Percentiles rank a stretch among this genome's conserved stretches.
These are phyloP conservation scores for Lactarius sanguifluus DNA, from an alignment of 768 basidiomycete genomes.

Conservation along the genomic window DNA sequence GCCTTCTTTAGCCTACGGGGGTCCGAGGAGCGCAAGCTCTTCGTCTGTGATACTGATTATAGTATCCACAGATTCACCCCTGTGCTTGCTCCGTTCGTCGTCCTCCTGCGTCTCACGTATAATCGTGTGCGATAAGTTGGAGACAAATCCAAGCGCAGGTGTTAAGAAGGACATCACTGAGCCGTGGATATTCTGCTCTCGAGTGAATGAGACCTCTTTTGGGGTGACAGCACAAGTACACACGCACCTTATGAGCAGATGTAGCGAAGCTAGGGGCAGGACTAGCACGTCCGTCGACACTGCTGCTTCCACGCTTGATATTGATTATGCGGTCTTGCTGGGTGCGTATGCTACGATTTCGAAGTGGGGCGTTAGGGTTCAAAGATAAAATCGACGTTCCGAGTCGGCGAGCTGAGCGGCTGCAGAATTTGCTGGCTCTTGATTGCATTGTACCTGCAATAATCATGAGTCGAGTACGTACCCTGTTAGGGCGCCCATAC, in stretches of 20 bases:
- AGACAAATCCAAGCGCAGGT: slow-evolving; percentile 93
- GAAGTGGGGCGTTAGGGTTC: slow-evolving; percentile 52
- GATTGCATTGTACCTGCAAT: slow-evolving; percentile 80
- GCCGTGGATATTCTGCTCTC: slow-evolving; percentile 53
- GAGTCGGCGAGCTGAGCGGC: slow-evolving; percentile 58
- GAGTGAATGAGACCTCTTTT: slow-evolving; percentile 16
- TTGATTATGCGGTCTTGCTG: slow-evolving; percentile 70
- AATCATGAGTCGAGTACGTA: slow-evolving; percentile 13
- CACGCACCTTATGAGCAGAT: slow-evolving; percentile 74
- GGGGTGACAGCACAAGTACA: not conserved
- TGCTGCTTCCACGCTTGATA: slow-evolving; percentile 87
- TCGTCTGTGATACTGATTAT: slow-evolving; percentile 91
- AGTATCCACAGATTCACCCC: slow-evolving; percentile 63
- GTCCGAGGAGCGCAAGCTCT: slow-evolving; percentile 89
- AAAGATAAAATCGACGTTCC: slow-evolving; percentile 57
- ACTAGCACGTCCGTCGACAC: slow-evolving; percentile 85
- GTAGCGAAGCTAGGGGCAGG: slow-evolving; percentile 94
- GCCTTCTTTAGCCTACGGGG: slow-evolving; percentile 99
- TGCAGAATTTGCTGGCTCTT: slow-evolving; percentile 90
- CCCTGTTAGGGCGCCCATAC: slow-evolving; percentile 35
- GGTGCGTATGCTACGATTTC: slow-evolving; percentile 68
- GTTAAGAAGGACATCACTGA: slow-evolving; percentile 71
- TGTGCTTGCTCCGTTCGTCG: slow-evolving; percentile 73
- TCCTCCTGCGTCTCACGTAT: slow-evolving; percentile 93
- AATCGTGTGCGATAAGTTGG: slow-evolving; percentile 93